A percentile compares a stretch with the other conserved stretches of the same genome.
Conservation (phyloP, 495 filamentous ascomycete genomes). For the Lentithecium fluviatile region DNA sequence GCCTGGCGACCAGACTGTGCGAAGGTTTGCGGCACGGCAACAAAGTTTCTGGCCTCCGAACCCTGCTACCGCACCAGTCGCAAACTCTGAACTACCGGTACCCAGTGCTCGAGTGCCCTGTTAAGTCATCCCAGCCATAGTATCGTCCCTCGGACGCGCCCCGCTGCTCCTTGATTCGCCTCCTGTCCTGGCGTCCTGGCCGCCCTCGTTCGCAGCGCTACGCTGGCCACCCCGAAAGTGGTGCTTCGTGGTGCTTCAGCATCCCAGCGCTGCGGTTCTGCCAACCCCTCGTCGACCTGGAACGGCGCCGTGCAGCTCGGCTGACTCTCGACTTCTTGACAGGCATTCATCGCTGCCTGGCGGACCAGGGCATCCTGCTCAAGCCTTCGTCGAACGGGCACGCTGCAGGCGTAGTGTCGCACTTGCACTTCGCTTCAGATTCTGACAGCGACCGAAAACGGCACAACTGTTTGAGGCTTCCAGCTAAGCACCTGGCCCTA, state of each 20-base stretch:
- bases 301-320: constrained; percentile 35
- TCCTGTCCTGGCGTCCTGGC: constrained; percentile 2
- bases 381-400: constrained; percentile 16
- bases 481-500: constrained; percentile 32
- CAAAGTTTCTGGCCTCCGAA: constrained; percentile 34
- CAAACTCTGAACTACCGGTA: constrained; percentile 28
- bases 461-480: constrained; percentile 35
- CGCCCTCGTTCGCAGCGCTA: not conserved
- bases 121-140: constrained; percentile 22
- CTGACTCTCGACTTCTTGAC: constrained; percentile 18
- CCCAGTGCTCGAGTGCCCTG: constrained; percentile 20
- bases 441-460: constrained; percentile 31
- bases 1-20: not conserved
- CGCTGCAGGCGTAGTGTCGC: constrained; percentile 19
- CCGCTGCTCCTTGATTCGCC: constrained; percentile 24
- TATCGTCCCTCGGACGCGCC: constrained; percentile 10
- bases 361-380: constrained; percentile 5
- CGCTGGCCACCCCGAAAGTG: constrained; percentile 2
- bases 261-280: constrained; percentile 11
- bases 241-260: constrained; percentile 6
- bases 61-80: constrained; percentile 35
- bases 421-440: constrained; percentile 28
- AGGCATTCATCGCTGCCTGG: constrained; percentile 4
- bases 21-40: constrained; percentile 18
- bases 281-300: constrained; percentile 25